Conservation (phyloP, 2,329 filamentous ascomycete genomes). For the Orbilia ellipsospora region DNA sequence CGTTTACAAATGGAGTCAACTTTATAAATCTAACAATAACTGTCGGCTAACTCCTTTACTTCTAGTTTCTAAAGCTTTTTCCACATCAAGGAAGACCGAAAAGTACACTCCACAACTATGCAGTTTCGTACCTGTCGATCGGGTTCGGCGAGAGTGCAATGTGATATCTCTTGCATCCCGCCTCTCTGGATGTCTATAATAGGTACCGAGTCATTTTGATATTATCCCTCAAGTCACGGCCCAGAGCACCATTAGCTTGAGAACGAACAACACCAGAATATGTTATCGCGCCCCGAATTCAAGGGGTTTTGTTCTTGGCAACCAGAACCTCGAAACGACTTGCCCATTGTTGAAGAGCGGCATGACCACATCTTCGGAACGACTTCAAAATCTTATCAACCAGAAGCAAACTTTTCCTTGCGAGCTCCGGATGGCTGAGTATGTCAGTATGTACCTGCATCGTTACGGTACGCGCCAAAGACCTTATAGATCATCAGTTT, state of each 20-base stretch:
- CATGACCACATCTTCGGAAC: slow-evolving; percentile 7
- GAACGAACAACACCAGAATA: slow-evolving; percentile 8
- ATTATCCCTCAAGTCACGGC: slow-evolving; percentile 45
- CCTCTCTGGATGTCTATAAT: too few relatives aligned
- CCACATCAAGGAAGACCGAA: neutral
- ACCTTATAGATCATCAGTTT: slow-evolving; percentile 25
- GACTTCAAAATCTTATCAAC: slow-evolving; percentile 8
- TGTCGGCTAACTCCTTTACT: neutral
- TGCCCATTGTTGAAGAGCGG: neutral
- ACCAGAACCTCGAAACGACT: slow-evolving; percentile 14
- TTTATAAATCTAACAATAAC: slow-evolving; percentile 27
- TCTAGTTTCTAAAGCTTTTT: neutral
- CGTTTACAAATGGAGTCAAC: slow-evolving; percentile 18
- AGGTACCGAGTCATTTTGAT: slow-evolving; percentile 11
- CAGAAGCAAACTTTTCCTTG: slow-evolving; percentile 6
- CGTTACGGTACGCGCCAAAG: slow-evolving; percentile 43
- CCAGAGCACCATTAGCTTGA: slow-evolving; percentile 22
- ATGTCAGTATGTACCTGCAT: slow-evolving; percentile 19
- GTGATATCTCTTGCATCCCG: slow-evolving; percentile 38
- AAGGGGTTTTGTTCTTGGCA: slow-evolving; percentile 27
- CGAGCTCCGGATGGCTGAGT: slow-evolving; percentile 19
- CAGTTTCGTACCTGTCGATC: slow-evolving; percentile 21
- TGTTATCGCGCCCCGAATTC: slow-evolving; percentile 14
- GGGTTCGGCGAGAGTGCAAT: slow-evolving; percentile 10
- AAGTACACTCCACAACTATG: neutral